Percentiles rank a stretch among this genome's conserved stretches.
phyloP scores from a whole-genome alignment of 306 rosid species.

The Vigna angularis region DNA sequence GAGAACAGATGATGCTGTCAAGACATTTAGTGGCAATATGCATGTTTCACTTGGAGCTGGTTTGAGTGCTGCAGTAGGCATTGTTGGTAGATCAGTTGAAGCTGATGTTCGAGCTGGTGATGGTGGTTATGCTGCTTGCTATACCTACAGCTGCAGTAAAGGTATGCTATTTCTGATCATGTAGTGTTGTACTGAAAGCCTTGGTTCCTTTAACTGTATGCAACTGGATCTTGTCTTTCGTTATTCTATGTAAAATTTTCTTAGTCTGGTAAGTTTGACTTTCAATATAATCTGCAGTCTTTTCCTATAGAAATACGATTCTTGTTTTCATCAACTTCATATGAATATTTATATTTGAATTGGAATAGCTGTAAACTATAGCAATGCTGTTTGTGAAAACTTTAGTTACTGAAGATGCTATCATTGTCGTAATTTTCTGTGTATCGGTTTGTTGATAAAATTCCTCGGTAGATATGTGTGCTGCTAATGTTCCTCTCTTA shows the following conservation, averaged over 20 bases:
- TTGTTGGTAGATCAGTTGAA: constrained; percentile 84
- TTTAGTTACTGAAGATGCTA: not conserved
- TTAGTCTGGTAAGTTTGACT: not conserved
- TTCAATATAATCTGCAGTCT: constrained; percentile 5
- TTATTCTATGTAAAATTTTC: not conserved
- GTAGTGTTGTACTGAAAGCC: constrained; percentile 6
- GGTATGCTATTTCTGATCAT: constrained; percentile 55
- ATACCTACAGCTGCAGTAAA: constrained; percentile 95
- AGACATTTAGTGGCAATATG: constrained; percentile 77
- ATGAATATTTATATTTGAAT: constrained; percentile 10
- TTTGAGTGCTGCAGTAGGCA: constrained; percentile 92
- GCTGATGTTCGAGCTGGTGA: constrained; percentile 99
- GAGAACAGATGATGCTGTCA: constrained; percentile 83
- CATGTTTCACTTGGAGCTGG: constrained; percentile 96
- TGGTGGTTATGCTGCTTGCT: constrained; percentile 92
- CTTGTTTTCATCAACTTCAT: not conserved
- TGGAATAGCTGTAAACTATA: constrained; percentile 11
- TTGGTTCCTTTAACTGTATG: constrained; percentile 6
- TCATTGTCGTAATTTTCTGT: no score
- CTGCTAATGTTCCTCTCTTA: not conserved
- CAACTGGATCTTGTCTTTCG: not conserved
- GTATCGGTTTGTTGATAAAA: not conserved
- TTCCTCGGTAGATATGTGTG: not conserved
- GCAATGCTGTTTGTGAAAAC: not conserved
- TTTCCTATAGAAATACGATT: not conserved